A percentile compares a stretch with the other conserved stretches of the same genome.
Conservation (phyloP, 345 rosid species). For the Mercurialis annua region DNA sequence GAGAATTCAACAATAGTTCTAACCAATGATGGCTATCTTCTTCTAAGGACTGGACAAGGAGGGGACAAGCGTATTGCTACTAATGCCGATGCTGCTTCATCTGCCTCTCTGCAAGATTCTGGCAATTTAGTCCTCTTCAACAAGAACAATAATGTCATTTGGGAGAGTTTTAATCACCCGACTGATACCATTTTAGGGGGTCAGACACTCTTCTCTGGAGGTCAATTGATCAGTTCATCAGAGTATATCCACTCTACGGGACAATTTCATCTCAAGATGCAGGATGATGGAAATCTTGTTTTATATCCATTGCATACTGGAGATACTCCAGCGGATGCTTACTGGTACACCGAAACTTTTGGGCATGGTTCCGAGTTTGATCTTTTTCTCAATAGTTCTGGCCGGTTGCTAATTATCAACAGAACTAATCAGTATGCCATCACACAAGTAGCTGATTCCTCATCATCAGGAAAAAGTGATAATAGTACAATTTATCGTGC, state of each 20-base stretch:
- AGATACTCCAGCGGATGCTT: neutral
- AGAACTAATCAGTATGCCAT: neutral
- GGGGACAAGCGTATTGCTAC: neutral
- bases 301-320: neutral
- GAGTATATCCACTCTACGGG: neutral
- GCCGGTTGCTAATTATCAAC: neutral
- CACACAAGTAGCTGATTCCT: neutral
- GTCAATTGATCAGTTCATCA: conserved; percentile 4
- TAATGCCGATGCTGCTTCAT: neutral
- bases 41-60: neutral
- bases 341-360: neutral
- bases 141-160: neutral
- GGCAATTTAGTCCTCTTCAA: conserved; percentile 11
- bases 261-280: neutral
- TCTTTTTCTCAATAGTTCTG: conserved; percentile 1
- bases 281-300: conserved; percentile 2
- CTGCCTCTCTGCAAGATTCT: neutral
- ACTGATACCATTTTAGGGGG: conserved; percentile 13
- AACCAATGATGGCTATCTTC: neutral
- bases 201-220: conserved; percentile 4
- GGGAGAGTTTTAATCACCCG: conserved; percentile 3
- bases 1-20: neutral
- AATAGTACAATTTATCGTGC: conserved; percentile 11
- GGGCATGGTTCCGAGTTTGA: neutral
- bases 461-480: neutral